These are phyloP conservation scores for Aureobasidium sp. DNA, from an alignment of 2,329 filamentous ascomycete genomes.

Conservation along the genomic window DNA sequence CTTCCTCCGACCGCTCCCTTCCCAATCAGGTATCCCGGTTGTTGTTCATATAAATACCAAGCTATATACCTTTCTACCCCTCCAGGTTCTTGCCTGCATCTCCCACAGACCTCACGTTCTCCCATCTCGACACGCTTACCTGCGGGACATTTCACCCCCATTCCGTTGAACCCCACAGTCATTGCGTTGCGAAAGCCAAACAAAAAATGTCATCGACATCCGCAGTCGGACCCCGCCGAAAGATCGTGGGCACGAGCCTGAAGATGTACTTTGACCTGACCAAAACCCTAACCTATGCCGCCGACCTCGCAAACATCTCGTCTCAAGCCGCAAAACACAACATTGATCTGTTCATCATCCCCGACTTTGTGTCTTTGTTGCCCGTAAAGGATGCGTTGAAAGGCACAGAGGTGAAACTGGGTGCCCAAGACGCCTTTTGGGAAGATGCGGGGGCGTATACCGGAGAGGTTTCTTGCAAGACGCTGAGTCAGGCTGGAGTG, in stretches of 20 bases:
- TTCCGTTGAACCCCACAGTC: constrained; percentile 11
- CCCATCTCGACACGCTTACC: background rate
- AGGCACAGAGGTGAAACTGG: constrained; percentile 52
- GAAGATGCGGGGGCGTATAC: constrained; percentile 68
- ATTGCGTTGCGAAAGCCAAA: background rate
- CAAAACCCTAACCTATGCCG: constrained; percentile 48
- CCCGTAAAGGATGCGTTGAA: constrained; percentile 45
- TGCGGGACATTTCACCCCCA: background rate
- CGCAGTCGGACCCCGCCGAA: constrained; percentile 35
- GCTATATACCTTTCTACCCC: background rate
- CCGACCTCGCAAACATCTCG: constrained; percentile 37
- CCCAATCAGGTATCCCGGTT: background rate
- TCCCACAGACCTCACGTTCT: background rate
- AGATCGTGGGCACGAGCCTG: constrained; percentile 64
- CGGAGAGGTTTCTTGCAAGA: constrained; percentile 65
- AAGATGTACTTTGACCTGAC: constrained; percentile 74
- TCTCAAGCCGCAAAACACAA: constrained; percentile 48
- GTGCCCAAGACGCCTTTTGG: constrained; percentile 70
- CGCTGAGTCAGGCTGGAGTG: constrained; percentile 61
- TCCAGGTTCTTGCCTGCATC: background rate
- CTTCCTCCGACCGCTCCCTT: background rate
- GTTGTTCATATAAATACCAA: background rate
- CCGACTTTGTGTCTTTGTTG: constrained; percentile 66
- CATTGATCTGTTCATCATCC: constrained; percentile 68
- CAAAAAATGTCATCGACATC: constrained; percentile 9